These are phyloP conservation scores for Aureobasidium pullulans DNA, from an alignment of 2,329 filamentous ascomycete species.

Conservation along the genomic window DNA sequence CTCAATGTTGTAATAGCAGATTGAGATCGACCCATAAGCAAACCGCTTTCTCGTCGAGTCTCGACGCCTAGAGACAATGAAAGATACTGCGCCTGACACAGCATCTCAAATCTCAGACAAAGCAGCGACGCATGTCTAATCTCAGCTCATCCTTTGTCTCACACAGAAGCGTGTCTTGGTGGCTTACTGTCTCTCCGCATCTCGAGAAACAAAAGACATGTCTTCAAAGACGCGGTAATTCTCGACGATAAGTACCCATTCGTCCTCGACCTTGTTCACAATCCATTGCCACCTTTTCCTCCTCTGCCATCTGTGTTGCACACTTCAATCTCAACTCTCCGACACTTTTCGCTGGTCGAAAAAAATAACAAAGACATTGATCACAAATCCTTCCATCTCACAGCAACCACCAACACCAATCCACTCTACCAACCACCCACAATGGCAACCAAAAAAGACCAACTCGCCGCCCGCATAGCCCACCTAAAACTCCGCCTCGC, in stretches of 20 bases:
- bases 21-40: too few species aligned
- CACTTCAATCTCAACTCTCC: neutral
- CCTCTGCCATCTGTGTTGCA: neutral
- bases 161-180: neutral
- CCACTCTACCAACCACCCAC: neutral
- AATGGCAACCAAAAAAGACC: constrained; percentile 20
- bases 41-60: neutral
- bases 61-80: neutral
- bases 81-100: neutral
- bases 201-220: neutral
- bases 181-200: neutral
- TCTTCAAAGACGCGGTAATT: neutral
- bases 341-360: constrained; percentile 11
- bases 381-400: neutral
- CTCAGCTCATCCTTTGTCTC: neutral
- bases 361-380: neutral
- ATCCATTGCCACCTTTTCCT: neutral
- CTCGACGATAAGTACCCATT: neutral
- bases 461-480: constrained; percentile 52
- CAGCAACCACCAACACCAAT: neutral
- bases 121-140: neutral
- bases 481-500: constrained; percentile 60
- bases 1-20: neutral
- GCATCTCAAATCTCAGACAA: constrained; percentile 2
- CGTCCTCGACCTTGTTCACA: neutral